Evolutionary conservation across 169 alveolate genomes (phyloP).

Genomic region (Cystoisospora suis): DNA sequence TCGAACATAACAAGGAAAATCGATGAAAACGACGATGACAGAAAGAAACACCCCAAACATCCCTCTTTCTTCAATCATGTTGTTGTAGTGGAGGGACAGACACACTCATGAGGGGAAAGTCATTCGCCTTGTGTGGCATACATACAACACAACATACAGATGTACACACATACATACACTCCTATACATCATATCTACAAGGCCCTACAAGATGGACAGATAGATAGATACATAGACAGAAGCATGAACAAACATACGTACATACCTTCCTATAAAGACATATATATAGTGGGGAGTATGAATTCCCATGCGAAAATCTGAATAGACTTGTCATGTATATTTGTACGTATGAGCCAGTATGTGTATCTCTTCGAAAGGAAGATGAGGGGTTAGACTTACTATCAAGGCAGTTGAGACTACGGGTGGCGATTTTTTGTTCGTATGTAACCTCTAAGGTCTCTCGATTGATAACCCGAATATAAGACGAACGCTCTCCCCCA

Average conservation of each 20-base stretch:
- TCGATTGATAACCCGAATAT: constrained; percentile 5
- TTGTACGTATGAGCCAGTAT: background rate
- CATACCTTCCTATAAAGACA: background rate
- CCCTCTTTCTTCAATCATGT: no score
- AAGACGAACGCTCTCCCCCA: background rate
- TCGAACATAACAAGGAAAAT: no score
- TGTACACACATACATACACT: background rate
- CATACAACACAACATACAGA: background rate
- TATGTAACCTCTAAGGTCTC: background rate
- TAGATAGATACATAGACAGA: background rate
- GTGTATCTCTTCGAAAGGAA: background rate
- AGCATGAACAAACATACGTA: background rate
- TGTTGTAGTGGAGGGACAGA: no score
- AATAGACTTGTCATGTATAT: background rate
- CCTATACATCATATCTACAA: no score
- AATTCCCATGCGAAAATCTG: background rate
- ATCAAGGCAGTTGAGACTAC: constrained; percentile 37
- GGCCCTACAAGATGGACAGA: no score
- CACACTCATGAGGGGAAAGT: no score
- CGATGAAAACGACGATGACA: no score
- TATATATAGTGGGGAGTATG: background rate
- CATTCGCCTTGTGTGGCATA: background rate
- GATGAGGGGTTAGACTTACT: background rate
- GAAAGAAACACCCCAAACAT: no score
- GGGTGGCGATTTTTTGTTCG: constrained; percentile 6